Conservation (phyloP, 2,329 filamentous ascomycete genomes). For the Penicillium sp. region DNA sequence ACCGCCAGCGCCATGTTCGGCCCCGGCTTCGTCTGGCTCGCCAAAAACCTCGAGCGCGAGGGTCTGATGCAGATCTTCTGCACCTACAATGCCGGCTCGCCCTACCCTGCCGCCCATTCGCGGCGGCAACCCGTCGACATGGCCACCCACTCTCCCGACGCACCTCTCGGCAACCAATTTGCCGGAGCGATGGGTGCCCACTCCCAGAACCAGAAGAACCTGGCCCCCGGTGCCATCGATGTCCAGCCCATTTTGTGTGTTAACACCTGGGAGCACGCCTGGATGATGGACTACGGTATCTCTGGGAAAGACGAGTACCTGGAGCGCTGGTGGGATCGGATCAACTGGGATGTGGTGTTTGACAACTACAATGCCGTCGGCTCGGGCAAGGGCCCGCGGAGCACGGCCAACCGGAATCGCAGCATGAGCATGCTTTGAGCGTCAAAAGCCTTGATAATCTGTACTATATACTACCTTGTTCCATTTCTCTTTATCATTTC, state of each 20-base stretch:
- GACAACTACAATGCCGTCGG: conserved; percentile 38
- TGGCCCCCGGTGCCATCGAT: conserved; percentile 44
- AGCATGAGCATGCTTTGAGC: conserved; percentile 26
- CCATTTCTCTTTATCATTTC: conserved; percentile 6
- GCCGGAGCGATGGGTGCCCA: conserved; percentile 35
- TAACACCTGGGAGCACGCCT: conserved; percentile 95
- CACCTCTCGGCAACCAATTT: conserved; percentile 33
- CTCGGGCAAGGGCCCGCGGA: conserved; percentile 22
- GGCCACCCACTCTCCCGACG: conserved; percentile 38
- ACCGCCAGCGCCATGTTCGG: conserved; percentile 91
- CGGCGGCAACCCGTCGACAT: conserved; percentile 56
- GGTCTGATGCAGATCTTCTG: conserved; percentile 62
- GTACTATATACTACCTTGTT: conserved; percentile 24
- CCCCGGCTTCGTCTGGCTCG: conserved; percentile 94
- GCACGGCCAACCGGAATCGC: conserved; percentile 18
- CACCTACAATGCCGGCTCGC: conserved; percentile 88
- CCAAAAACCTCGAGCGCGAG: conserved; percentile 51
- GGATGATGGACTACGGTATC: conserved; percentile 74
- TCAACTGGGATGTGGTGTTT: conserved; percentile 77
- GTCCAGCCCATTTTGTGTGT: conserved; percentile 78
- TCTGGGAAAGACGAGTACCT: conserved; percentile 71
- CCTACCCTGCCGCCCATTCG: conserved; percentile 79
- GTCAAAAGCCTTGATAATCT: conserved; percentile 22
- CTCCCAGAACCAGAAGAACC: conserved; percentile 31
- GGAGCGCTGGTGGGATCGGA: conserved; percentile 76